Evolutionary conservation across 2,329 filamentous ascomycete species (phyloP).

Genomic region (Epichloe gansuensis): DNA sequence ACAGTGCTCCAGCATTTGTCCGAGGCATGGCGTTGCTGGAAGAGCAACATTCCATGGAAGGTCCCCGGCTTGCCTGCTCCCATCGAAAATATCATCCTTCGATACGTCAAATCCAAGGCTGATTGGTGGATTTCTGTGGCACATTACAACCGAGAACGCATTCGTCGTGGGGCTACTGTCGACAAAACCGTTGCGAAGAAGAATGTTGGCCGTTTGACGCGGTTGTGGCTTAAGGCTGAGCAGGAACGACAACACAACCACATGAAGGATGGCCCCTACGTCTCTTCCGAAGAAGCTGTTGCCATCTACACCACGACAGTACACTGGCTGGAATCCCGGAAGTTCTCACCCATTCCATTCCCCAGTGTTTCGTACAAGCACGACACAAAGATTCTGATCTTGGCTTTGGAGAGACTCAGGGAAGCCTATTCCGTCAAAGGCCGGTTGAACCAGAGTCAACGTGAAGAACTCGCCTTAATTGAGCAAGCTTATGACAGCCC

Average conservation of each 20-base stretch:
- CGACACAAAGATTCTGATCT: conserved; percentile 95
- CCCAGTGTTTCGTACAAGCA: conserved; percentile 99
- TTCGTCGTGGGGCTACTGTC: conserved; percentile 88
- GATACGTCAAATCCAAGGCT: conserved; percentile 97
- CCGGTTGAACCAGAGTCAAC: conserved; percentile 89
- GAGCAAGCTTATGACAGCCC: conserved; percentile 98
- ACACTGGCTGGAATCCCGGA: conserved; percentile 95
- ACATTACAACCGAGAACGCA: conserved; percentile 96
- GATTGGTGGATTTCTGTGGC: conserved; percentile 99
- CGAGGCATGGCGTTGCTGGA: conserved; percentile 99
- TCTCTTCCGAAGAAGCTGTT: conserved; percentile 95
- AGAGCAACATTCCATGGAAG: conserved; percentile 99
- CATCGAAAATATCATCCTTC: conserved; percentile 96
- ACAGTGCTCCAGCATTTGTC: conserved; percentile 94
- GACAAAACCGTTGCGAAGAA: conserved; percentile 99
- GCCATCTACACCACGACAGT: conserved; percentile 98
- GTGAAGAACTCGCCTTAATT: conserved; percentile 90
- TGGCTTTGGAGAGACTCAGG: conserved; percentile 82
- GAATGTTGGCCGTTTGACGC: conserved; percentile 87
- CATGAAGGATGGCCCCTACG: conserved; percentile 97
- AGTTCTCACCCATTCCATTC: conserved; percentile 98
- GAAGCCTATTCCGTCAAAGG: conserved; percentile 98
- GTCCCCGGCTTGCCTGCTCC: conserved; percentile 91
- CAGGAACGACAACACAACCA: conserved; percentile 99
- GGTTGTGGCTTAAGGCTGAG: conserved; percentile 95